A percentile compares a stretch with the other conserved stretches of the same genome.
phyloP scores from a whole-genome alignment of 352 stramenopile genomes.

The Globisporangium irregulare region DNA sequence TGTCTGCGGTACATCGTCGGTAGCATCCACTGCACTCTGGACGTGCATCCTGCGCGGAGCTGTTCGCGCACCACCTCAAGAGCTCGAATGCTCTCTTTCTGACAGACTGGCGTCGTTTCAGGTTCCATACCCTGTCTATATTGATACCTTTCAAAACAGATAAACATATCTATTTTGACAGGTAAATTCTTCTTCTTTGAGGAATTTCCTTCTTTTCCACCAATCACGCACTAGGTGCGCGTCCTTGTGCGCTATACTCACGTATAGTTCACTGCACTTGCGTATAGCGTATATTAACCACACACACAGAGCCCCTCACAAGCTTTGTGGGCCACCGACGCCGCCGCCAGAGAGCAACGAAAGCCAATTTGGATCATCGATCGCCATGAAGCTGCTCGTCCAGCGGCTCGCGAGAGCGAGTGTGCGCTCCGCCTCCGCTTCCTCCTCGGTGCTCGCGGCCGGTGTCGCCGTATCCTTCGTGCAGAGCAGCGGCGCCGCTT shows the following conservation, averaged over 20 bases:
- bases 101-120: slow-evolving; percentile 1
- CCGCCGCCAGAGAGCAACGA: neutral
- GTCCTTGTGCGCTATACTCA: too few relatives aligned
- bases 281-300: slow-evolving; percentile 5
- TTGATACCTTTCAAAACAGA: neutral
- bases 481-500: slow-evolving; percentile 9
- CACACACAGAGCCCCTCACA: slow-evolving; percentile 2
- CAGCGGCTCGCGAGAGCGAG: slow-evolving; percentile 25
- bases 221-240: too few relatives aligned
- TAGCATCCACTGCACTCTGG: neutral
- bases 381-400: slow-evolving; percentile 24
- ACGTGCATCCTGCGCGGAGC: neutral
- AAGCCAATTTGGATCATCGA: slow-evolving; percentile 12
- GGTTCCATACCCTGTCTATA: neutral
- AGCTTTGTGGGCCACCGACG: slow-evolving; percentile 18
- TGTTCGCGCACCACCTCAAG: neutral
- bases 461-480: slow-evolving; percentile 7
- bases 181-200: too few relatives aligned
- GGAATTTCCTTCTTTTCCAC: too few relatives aligned
- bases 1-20: neutral
- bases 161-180: too few relatives aligned
- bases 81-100: neutral
- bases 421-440: slow-evolving; percentile 12
- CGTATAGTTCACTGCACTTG: neutral
- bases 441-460: slow-evolving; percentile 6